These are phyloP conservation scores for Phytophthora colocasiae DNA, from an alignment of 352 stramenopile genomes.

Conservation along the genomic window DNA sequence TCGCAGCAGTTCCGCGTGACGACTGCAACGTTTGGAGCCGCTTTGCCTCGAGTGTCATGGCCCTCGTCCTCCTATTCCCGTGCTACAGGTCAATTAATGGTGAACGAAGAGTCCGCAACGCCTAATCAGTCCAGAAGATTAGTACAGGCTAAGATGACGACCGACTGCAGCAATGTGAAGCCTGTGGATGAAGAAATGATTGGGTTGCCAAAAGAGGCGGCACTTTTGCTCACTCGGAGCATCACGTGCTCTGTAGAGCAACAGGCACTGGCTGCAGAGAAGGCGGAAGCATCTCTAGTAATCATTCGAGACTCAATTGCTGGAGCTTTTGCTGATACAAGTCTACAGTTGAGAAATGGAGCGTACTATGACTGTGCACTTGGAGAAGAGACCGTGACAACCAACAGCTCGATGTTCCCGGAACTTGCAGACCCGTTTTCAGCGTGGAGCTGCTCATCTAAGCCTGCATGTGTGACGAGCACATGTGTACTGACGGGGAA, in stretches of 20 bases:
- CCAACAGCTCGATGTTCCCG: conserved; percentile 52
- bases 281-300: conserved; percentile 42
- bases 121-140: conserved; percentile 27
- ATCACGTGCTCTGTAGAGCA: conserved; percentile 60
- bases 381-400: conserved; percentile 41
- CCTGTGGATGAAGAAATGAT: conserved; percentile 5
- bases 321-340: conserved; percentile 41
- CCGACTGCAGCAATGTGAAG: conserved; percentile 25
- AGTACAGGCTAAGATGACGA: conserved; percentile 16
- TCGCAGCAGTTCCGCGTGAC: conserved; percentile 44
- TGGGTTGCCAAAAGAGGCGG: conserved; percentile 9
- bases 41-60: conserved; percentile 33
- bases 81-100: conserved; percentile 10
- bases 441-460: conserved; percentile 34
- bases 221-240: conserved; percentile 57
- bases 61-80: conserved; percentile 18
- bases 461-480: conserved; percentile 38
- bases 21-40: conserved; percentile 36
- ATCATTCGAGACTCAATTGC: conserved; percentile 59
- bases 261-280: conserved; percentile 49
- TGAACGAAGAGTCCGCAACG: conserved; percentile 4
- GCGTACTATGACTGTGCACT: conserved; percentile 59
- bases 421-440: conserved; percentile 28
- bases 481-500: conserved; percentile 49
- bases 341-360: conserved; percentile 14